Evolutionary conservation across 2,329 filamentous ascomycete species (phyloP), one percentile per base, ranked within the genome.

Genomic region (Scopulariopsis brevicaulis): DNA sequence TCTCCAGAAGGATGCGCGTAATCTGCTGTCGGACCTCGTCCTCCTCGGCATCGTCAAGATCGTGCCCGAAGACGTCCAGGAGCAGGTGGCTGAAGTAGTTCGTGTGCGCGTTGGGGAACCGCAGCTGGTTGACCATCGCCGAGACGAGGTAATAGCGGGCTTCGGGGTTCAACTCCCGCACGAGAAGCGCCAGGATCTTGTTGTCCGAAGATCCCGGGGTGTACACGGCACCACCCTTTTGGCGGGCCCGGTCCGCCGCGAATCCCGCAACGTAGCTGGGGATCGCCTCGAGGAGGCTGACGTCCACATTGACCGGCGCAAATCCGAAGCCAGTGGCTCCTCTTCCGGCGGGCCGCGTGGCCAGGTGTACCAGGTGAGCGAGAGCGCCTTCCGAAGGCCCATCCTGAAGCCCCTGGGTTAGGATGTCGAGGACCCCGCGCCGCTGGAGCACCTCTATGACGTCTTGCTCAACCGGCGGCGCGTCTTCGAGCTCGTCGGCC

Each of bases 21-120:
- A 99, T 93, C 69, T 95, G 90, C 73, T 97, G 88, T 40, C 93
- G 89, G 54, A 96, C 85, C 62, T 91, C 87, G 1, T 80, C 80
- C 65, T 93, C 89, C 66, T 94, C 89, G 18, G 87, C 84, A 64
- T 87, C 85, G 68, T 73, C 79, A 66, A 80, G 76, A 73, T 94
- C 89, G 62, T 83, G 82, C 22, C 85, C 89, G 70, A 96, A 97
- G 46, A 96, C 78, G 64, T 95, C 85, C 54, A 97, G 79, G 51
- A 97, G 77, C 15, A 87, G 82, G 65, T 91, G 89, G 68, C 86
- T 92, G 74, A 96, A 99, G 74, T 94, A 99, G 67, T 92, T 87
- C 14, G 94, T 99, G 67, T 95, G 85, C 54, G 85, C 85, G 67
- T 91, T 96, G 12, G 92, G 90, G 69, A 87, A 96, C 60, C 94